These are phyloP conservation scores for Xylariaceae sp. DNA, from an alignment of 2,329 filamentous ascomycete genomes.

Conservation along the genomic window DNA sequence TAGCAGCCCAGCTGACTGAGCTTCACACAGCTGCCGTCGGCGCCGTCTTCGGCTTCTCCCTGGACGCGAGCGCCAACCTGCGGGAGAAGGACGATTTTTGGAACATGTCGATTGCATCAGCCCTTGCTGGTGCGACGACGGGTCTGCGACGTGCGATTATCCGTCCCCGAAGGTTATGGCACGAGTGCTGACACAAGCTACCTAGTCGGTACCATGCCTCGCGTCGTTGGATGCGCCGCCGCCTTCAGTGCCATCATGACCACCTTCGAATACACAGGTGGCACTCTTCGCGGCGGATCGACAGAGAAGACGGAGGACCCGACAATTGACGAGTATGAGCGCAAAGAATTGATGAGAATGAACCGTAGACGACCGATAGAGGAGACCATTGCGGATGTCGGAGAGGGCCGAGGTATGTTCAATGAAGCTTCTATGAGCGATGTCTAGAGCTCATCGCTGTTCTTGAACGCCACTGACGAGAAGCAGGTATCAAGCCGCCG, in stretches of 20 bases:
- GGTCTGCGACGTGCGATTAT: slow-evolving; percentile 62
- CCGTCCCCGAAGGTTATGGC: background rate
- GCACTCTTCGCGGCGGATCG: slow-evolving; percentile 43
- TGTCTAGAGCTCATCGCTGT: too few relatives aligned
- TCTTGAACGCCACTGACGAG: slow-evolving; percentile 2
- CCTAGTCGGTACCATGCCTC: slow-evolving; percentile 53
- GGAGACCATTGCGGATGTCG: slow-evolving; percentile 73
- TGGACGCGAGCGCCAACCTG: slow-evolving; percentile 71
- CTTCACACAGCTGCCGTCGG: slow-evolving; percentile 56
- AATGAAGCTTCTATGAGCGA: too few relatives aligned
- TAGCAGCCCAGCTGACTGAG: slow-evolving; percentile 9
- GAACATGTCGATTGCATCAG: slow-evolving; percentile 69
- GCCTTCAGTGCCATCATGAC: slow-evolving; percentile 47
- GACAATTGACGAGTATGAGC: slow-evolving; percentile 63
- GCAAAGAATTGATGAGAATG: slow-evolving; percentile 67
- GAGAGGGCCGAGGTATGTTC: slow-evolving; percentile 76
- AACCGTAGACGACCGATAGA: slow-evolving; percentile 66
- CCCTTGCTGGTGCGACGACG: slow-evolving; percentile 64
- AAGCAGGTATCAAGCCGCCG: slow-evolving; percentile 65
- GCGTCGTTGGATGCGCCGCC: slow-evolving; percentile 55
- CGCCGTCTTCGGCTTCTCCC: slow-evolving; percentile 70
- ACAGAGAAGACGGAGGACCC: slow-evolving; percentile 31
- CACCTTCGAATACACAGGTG: slow-evolving; percentile 56
- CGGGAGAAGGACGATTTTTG: slow-evolving; percentile 74
- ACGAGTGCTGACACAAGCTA: slow-evolving; percentile 4